Conservation (phyloP, 163 green algal genomes). For the Scenedesmus sp. region DNA sequence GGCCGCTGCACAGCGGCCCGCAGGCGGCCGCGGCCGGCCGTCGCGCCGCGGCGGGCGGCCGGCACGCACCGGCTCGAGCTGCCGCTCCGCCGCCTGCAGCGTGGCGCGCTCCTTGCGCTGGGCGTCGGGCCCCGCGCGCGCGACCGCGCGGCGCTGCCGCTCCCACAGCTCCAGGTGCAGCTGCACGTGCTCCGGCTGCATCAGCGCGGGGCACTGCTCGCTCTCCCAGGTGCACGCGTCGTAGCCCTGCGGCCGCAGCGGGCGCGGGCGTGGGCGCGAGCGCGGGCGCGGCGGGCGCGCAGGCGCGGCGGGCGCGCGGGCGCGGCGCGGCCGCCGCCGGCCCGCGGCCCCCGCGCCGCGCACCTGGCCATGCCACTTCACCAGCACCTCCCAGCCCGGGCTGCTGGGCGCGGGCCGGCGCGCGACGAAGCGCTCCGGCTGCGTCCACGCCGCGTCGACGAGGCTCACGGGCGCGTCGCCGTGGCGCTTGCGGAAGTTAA, state of each 20-base stretch:
- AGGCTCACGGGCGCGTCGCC: slow-evolving; percentile 64
- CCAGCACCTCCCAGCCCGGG: slow-evolving; percentile 91
- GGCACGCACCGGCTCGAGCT: not conserved
- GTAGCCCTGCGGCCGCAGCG: slow-evolving; percentile 27
- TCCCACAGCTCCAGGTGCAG: slow-evolving; percentile 80
- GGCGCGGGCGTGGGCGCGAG: too few relatives aligned
- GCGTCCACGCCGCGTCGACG: slow-evolving; percentile 61
- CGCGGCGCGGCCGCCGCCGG: too few relatives aligned
- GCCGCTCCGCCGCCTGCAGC: slow-evolving; percentile 1
- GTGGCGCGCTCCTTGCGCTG: slow-evolving; percentile 46
- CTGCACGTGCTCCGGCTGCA: slow-evolving; percentile 60
- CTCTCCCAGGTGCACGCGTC: slow-evolving; percentile 38
- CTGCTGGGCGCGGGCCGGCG: slow-evolving; percentile 68
- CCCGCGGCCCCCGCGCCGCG: too few relatives aligned
- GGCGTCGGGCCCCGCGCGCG: slow-evolving; percentile 36
- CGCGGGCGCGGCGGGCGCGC: too few relatives aligned
- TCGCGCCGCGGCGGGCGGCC: too few relatives aligned
- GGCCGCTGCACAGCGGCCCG: too few relatives aligned
- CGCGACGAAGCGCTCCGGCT: slow-evolving; percentile 79
- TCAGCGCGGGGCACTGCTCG: slow-evolving; percentile 45
- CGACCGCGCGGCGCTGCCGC: slow-evolving; percentile 66
- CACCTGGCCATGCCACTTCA: slow-evolving; percentile 76
- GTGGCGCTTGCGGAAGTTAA: slow-evolving; percentile 87
- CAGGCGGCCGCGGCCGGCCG: too few relatives aligned
- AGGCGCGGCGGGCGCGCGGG: too few relatives aligned